These are phyloP conservation scores for Ailanthus altissimus DNA, from an alignment of 345 rosid species.

Conservation along the genomic window DNA sequence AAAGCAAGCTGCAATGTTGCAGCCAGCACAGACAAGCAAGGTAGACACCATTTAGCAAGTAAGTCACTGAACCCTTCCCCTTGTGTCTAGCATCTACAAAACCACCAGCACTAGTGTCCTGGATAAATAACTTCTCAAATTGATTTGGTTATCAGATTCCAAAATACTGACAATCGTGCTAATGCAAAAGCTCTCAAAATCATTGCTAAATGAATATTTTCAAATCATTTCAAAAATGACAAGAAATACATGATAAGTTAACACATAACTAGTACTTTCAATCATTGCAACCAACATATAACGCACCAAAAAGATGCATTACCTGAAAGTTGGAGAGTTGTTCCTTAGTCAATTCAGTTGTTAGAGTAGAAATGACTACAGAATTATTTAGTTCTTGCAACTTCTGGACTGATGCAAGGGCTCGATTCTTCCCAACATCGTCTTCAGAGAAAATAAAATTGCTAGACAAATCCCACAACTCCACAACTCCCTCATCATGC, in stretches of 20 bases:
- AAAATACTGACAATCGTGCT: background rate
- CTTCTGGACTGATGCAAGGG: slow-evolving; percentile 78
- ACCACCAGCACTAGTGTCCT: background rate
- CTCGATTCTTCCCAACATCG: slow-evolving; percentile 83
- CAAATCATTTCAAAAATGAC: background rate
- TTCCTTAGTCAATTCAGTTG: slow-evolving; percentile 65
- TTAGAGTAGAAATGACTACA: slow-evolving; percentile 60
- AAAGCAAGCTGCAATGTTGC: background rate
- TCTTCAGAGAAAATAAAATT: slow-evolving; percentile 73
- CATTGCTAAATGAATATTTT: background rate
- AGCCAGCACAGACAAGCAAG: background rate
- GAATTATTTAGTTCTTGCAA: slow-evolving; percentile 90
- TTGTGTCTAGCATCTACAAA: background rate
- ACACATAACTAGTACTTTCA: background rate
- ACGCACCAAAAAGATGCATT: background rate
- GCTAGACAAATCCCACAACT: slow-evolving; percentile 84
- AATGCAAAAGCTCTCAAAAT: background rate
- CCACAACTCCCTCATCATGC: slow-evolving; percentile 77
- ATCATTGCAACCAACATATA: background rate
- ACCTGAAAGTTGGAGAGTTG: slow-evolving; percentile 86
- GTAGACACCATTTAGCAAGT: background rate
- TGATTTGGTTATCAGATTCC: background rate
- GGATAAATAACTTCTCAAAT: background rate
- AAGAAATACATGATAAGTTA: background rate
- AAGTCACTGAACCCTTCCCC: background rate